These are phyloP conservation scores for Suhomyces bokatorum DNA, from an alignment of 1,139 yeast genomes.

Conservation along the genomic window DNA sequence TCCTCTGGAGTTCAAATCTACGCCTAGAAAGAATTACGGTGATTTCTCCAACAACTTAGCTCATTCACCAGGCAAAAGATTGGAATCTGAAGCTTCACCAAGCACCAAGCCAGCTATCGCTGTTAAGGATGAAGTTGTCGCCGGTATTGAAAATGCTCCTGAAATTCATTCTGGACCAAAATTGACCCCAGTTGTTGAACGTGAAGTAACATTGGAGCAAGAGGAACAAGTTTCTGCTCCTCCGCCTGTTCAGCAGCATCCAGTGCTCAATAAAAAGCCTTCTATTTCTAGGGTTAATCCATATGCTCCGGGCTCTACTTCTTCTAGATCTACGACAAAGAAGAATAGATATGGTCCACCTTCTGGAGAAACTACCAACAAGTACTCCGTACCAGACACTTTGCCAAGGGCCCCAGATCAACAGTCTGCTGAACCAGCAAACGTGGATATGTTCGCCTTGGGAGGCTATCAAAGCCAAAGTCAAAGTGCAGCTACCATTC, in stretches of 20 bases:
- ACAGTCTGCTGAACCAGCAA: neutral
- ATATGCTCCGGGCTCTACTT: slow-evolving; percentile 38
- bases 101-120: neutral
- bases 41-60: neutral
- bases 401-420: slow-evolving; percentile 5
- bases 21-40: slow-evolving; percentile 17
- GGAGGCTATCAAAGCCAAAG: slow-evolving; percentile 16
- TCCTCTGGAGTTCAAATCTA: slow-evolving; percentile 30
- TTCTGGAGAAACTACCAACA: slow-evolving; percentile 14
- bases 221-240: neutral
- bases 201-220: neutral
- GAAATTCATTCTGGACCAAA: neutral
- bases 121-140: slow-evolving; percentile 11
- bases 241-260: slow-evolving; percentile 13
- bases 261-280: slow-evolving; percentile 11
- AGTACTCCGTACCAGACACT: slow-evolving; percentile 18
- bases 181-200: neutral
- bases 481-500: neutral
- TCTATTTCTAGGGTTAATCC: slow-evolving; percentile 30
- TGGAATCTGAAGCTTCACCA: slow-evolving; percentile 2
- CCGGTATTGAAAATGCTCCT: neutral
- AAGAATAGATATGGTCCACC: slow-evolving; percentile 34
- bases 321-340: slow-evolving; percentile 12
- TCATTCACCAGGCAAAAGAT: slow-evolving; percentile 10
- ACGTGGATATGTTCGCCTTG: slow-evolving; percentile 41